These are phyloP conservation scores for Salvia miltiorrhiza DNA, from an alignment of 257 asterid species.

Conservation along the genomic window DNA sequence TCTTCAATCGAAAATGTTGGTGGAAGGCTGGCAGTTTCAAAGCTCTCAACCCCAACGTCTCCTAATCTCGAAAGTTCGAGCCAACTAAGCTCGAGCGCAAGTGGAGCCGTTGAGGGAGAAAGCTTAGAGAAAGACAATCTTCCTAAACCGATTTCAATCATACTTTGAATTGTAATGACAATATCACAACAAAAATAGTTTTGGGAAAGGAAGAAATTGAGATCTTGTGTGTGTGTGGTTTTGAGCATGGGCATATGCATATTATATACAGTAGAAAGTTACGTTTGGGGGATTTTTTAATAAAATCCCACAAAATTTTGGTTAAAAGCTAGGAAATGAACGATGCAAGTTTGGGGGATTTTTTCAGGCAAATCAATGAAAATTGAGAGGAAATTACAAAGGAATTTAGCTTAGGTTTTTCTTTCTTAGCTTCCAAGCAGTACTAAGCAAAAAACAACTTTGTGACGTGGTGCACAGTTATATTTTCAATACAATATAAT, in stretches of 20 bases:
- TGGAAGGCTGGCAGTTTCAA: constrained; percentile 14
- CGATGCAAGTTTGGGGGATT: constrained; percentile 21
- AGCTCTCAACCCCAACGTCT: constrained; percentile 29
- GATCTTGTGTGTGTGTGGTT: background rate
- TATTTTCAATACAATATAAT: too few species aligned
- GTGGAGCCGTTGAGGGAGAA: constrained; percentile 44
- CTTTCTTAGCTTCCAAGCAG: background rate
- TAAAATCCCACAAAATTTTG: background rate
- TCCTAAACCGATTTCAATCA: background rate
- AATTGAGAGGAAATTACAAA: constrained; percentile 10
- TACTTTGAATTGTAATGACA: background rate
- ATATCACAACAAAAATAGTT: too few species aligned
- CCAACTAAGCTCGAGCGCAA: background rate
- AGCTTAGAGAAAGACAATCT: constrained; percentile 30
- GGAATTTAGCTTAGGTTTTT: constrained; percentile 16
- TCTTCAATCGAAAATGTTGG: background rate
- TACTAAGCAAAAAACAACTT: constrained; percentile 7
- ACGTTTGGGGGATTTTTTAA: background rate
- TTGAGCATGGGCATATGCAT: too few species aligned
- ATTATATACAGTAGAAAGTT: constrained; percentile 7
- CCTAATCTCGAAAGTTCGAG: constrained; percentile 4
- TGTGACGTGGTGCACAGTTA: constrained; percentile 31
- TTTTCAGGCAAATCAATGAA: constrained; percentile 4
- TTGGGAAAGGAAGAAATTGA: background rate
- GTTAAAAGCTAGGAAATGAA: constrained; percentile 23